phyloP scores from a whole-genome alignment of 352 stramenopile genomes.

The Pythium rhizo-oryzae region DNA sequence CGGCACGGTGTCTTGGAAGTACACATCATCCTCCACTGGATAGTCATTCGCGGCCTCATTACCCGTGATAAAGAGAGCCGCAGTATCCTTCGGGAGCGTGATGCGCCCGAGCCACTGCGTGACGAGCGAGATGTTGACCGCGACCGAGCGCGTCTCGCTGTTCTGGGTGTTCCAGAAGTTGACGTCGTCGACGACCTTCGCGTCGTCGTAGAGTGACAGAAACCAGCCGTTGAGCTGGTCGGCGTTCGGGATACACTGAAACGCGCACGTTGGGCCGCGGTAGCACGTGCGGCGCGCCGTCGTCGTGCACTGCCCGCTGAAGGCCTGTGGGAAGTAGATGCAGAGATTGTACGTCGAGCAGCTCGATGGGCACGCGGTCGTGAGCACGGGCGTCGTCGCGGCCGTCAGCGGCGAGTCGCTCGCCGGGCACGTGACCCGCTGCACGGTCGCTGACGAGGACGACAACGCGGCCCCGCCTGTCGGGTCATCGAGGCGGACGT shows the following conservation, averaged over 20 bases:
- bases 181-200: constrained; percentile 12
- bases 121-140: constrained; percentile 10
- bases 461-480: no score
- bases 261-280: constrained; percentile 16
- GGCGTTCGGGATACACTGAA: constrained; percentile 20
- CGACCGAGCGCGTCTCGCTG: background rate
- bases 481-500: no score
- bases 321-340: constrained; percentile 13
- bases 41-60: constrained; percentile 25
- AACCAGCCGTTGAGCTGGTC: constrained; percentile 5
- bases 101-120: background rate
- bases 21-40: background rate
- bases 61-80: constrained; percentile 12
- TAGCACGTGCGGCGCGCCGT: constrained; percentile 6
- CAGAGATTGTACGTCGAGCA: constrained; percentile 19
- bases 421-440: constrained; percentile 3
- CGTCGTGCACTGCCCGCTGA: constrained; percentile 4
- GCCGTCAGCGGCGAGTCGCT: background rate
- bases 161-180: constrained; percentile 11
- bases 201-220: constrained; percentile 16
- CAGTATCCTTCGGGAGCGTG: background rate
- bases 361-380: constrained; percentile 14
- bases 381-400: constrained; percentile 15
- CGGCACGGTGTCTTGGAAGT: background rate
- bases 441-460: background rate